Evolutionary conservation across 2,329 filamentous ascomycete genomes (phyloP), one percentile per base, ranked within the genome.

Genomic region (Epichloe sp.): DNA sequence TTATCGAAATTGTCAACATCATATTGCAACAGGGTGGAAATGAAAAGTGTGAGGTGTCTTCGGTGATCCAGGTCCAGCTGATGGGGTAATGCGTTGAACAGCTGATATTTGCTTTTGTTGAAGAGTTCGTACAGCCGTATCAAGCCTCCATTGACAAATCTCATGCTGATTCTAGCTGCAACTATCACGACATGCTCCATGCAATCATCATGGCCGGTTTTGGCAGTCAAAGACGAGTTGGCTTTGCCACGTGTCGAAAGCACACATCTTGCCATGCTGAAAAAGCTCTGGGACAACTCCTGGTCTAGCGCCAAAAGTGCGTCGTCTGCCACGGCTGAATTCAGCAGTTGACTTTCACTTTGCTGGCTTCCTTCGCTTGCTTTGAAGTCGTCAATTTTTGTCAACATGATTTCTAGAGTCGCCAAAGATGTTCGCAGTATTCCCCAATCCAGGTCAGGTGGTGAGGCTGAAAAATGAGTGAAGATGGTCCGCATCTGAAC

Each of bases 401-500:
- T 61, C 31, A 80, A 50, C 51, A 77, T 77, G 19, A 68, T 59
- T 34, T 74, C 72, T 2, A 80, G 50, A 4, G 70, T 75, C 6
- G 73, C 69, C 4, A 80, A 54, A 1, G 70, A 68, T 17, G 64
- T 65, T 19, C 63, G 64, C 34, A 80, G 58, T 19, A 76, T 66
- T 12, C 63, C 60, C 73, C 76, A 79, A 53, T 76, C 72, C 14
- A 77, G 67, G 36, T 71, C 67, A 0, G 66, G 59, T 3, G 68
- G 67, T 2, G 65, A 61, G 11, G 66, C 63, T 11, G 71, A 67
- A 41, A 79, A 73, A 21, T 70, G 71, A 11, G 65, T 70, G 47
- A 79, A 78, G 10, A 79, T 62, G 43, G 74, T 71, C 47, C 76
- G 71, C 26, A 81, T 60, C 58, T 78, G 77, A 37, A 63, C 66